Conservation (phyloP, 2,329 filamentous ascomycete genomes). For the Bipolaris sorokiniana region DNA sequence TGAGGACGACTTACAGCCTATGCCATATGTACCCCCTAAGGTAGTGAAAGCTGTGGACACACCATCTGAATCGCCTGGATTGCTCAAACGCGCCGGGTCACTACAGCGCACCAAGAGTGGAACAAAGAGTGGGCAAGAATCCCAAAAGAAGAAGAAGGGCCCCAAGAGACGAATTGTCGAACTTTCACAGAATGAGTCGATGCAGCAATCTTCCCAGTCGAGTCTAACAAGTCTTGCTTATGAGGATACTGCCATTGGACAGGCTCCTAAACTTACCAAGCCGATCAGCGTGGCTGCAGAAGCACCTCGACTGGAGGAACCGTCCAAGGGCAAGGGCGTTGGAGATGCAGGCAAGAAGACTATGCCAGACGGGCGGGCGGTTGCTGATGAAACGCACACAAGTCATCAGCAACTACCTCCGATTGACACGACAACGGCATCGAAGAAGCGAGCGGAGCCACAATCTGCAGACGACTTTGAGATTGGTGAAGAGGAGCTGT, state of each 20-base stretch:
- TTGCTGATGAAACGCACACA: conserved; percentile 29
- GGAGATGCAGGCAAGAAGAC: conserved; percentile 43
- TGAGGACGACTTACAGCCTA: conserved; percentile 63
- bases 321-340: conserved; percentile 24
- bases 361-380: conserved; percentile 26
- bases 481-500: conserved; percentile 75
- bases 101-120: conserved; percentile 46
- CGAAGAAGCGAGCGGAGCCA: conserved; percentile 21
- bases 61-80: conserved; percentile 23
- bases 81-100: conserved; percentile 34
- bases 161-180: conserved; percentile 65
- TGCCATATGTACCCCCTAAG: conserved; percentile 67
- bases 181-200: conserved; percentile 56
- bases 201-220: conserved; percentile 35
- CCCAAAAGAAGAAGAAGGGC: conserved; percentile 64
- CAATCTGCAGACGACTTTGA: conserved; percentile 62
- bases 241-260: conserved; percentile 26
- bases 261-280: conserved; percentile 27
- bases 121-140: conserved; percentile 47
- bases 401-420: conserved; percentile 40
- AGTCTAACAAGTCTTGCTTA: conserved; percentile 40
- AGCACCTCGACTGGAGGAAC: conserved; percentile 39
- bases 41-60: conserved; percentile 36
- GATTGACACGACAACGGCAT: conserved; percentile 38
- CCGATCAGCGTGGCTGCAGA: conserved; percentile 20